Percentiles rank a stretch among this genome's conserved stretches.
Evolutionary conservation across 176 grass and related monocot genomes (phyloP).

Genomic region (Luzula sylvatica): DNA sequence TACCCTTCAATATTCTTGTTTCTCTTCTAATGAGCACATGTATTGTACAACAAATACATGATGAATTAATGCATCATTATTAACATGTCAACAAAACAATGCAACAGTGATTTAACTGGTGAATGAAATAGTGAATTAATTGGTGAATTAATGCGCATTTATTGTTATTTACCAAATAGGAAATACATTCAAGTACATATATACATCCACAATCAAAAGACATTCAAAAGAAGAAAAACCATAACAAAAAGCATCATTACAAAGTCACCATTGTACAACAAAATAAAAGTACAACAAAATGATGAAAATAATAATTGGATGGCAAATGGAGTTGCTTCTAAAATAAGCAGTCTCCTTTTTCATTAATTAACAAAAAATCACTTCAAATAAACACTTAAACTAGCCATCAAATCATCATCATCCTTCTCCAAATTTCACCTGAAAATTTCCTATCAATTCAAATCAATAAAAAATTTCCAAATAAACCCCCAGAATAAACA

Average conservation of each 20-base stretch:
- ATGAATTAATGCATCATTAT: no score
- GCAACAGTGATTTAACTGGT: not conserved
- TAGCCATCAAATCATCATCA: not conserved
- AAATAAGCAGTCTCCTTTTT: conserved; percentile 14
- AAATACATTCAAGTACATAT: no score
- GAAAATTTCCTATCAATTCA: not conserved
- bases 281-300: no score
- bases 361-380: not conserved
- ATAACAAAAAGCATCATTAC: no score
- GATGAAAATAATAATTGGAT: not conserved
- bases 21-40: no score
- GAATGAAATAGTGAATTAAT: conserved; percentile 1
- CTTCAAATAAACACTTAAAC: not conserved
- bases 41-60: no score
- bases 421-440: conserved; percentile 4
- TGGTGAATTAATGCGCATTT: not conserved
- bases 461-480: not conserved
- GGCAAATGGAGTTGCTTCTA: conserved; percentile 18
- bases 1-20: no score
- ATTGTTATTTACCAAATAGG: no score
- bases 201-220: no score
- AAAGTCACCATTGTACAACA: no score
- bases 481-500: not conserved
- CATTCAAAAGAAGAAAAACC: no score
- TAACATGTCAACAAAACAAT: no score